Conservation (phyloP, 345 rosid genomes). For the Diplotaxis tenuifolia region DNA sequence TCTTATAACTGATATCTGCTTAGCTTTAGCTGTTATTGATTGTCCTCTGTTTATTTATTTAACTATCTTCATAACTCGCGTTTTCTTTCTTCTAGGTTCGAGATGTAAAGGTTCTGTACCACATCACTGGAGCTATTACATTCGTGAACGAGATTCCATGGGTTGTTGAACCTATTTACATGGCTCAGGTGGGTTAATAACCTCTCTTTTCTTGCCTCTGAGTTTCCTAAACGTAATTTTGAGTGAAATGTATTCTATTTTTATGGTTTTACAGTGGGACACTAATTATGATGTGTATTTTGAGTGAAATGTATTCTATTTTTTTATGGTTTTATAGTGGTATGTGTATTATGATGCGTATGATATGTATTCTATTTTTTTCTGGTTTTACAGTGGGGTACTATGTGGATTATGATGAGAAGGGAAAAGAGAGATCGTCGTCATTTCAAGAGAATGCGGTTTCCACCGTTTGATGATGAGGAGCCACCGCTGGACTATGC, state of each 20-base stretch:
- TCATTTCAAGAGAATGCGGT: conserved; percentile 97
- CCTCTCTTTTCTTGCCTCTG: not conserved
- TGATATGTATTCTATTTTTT: not conserved
- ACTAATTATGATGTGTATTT: conserved; percentile 99
- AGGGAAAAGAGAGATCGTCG: conserved; percentile 99
- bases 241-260: not conserved
- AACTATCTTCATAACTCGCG: not conserved
- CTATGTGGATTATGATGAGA: conserved; percentile 99
- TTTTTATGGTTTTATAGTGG: conserved; percentile 58
- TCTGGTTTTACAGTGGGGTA: conserved; percentile 69
- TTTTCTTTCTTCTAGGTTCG: conserved; percentile 53
- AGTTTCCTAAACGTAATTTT: not conserved
- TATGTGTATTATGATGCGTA: conserved; percentile 99
- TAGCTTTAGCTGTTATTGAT: not conserved
- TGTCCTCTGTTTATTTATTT: not conserved
- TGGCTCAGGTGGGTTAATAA: conserved; percentile 73
- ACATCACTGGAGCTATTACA: conserved; percentile 95
- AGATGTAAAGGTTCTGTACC: conserved; percentile 91
- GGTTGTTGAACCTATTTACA: conserved; percentile 99
- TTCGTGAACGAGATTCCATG: conserved; percentile 97
- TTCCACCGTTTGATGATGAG: conserved; percentile 99
- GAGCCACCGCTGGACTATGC: conserved; percentile 99
- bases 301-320: too few species aligned
- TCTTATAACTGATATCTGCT: not conserved
- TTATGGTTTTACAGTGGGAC: conserved; percentile 67